Conservation (phyloP, 805 yeast genomes). For the Monosporozyma siamensis region DNA sequence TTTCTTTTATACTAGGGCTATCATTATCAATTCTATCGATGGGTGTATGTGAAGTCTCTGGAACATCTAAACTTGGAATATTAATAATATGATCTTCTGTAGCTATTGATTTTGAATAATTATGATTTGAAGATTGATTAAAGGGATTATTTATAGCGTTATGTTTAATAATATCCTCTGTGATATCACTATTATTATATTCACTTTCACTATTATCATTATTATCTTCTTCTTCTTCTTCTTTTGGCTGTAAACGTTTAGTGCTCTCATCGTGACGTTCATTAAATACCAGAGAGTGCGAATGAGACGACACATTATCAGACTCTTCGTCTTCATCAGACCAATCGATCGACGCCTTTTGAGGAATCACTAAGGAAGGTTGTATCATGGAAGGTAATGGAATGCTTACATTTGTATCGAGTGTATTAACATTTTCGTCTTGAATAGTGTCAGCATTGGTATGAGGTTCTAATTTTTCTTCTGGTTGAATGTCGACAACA, state of each 20-base stretch:
- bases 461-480: background rate
- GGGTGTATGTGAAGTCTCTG: background rate
- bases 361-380: slow-evolving; percentile 65
- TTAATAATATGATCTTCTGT: background rate
- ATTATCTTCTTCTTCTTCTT: too few relatives aligned
- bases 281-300: too few relatives aligned
- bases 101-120: background rate
- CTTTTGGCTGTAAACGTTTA: too few relatives aligned
- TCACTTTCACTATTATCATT: background rate
- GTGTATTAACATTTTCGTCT: background rate
- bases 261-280: too few relatives aligned
- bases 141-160: background rate
- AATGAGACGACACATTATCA: background rate
- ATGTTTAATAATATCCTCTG: background rate
- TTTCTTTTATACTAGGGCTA: background rate
- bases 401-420: slow-evolving; percentile 28
- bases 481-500: too few relatives aligned
- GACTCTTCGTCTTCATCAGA: slow-evolving; percentile 47
- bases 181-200: background rate
- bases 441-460: background rate
- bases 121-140: background rate
- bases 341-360: slow-evolving; percentile 80
- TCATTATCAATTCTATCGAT: background rate
- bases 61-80: background rate
- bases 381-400: slow-evolving; percentile 31